Conservation (phyloP, 495 filamentous ascomycete species). For the Penicillium canescens region DNA sequence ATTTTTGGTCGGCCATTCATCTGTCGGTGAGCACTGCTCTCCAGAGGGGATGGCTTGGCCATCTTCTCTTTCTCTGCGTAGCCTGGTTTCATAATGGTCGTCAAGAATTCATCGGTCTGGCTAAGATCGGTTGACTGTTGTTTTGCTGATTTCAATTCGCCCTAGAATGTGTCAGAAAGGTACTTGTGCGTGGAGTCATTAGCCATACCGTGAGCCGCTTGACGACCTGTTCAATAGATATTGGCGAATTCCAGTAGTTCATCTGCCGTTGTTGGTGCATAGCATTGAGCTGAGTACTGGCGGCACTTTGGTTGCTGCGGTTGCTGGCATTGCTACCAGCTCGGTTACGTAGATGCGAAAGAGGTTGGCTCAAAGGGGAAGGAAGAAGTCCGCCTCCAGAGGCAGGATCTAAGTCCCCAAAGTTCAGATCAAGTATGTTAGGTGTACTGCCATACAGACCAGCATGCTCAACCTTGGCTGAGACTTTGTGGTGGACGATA, state of each 20-base stretch:
- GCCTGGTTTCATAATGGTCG: constrained; percentile 69
- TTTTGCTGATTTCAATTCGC: constrained; percentile 83
- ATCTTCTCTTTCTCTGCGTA: constrained; percentile 61
- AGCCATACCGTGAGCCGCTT: constrained; percentile 85
- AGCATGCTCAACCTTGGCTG: constrained; percentile 92
- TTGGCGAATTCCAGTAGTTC: constrained; percentile 81
- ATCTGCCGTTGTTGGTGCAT: constrained; percentile 66
- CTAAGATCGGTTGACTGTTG: constrained; percentile 83
- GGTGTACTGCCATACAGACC: constrained; percentile 67
- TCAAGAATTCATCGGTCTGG: constrained; percentile 79
- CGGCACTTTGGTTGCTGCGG: constrained; percentile 51
- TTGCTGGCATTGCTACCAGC: constrained; percentile 70
- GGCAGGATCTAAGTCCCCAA: constrained; percentile 78
- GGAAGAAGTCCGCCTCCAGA: constrained; percentile 69
- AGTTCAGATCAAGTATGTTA: constrained; percentile 82
- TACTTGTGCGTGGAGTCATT: background rate
- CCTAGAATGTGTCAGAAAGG: constrained; percentile 48
- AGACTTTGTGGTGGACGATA: constrained; percentile 96
- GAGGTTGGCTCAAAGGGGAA: constrained; percentile 54
- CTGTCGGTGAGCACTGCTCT: constrained; percentile 37
- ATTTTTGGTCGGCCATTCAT: constrained; percentile 51
- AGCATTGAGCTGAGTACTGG: constrained; percentile 58
- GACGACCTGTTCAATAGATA: constrained; percentile 92
- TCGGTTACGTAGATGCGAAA: constrained; percentile 66
- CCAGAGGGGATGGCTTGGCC: constrained; percentile 36